Percentiles rank a stretch among this genome's conserved stretches.
Evolutionary conservation across 208 protist genomes (phyloP).

Genomic region (Trypanosoma mega): DNA sequence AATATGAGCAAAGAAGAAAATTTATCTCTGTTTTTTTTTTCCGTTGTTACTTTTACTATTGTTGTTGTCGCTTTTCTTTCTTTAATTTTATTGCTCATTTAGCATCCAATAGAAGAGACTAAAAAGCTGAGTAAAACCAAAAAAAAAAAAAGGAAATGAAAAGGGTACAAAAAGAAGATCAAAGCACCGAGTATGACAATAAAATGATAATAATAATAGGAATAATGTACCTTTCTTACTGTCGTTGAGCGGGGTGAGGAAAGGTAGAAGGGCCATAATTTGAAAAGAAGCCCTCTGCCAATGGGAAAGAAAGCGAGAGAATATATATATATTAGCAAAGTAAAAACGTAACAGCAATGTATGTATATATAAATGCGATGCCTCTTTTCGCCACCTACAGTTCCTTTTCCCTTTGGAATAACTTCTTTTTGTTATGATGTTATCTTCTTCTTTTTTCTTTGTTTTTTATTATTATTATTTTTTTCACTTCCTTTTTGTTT

Average conservation of each 20-base stretch:
- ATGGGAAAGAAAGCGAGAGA: slow-evolving; percentile 16
- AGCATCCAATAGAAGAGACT: neutral
- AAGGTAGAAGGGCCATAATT: slow-evolving; percentile 23
- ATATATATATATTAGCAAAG: slow-evolving; percentile 26
- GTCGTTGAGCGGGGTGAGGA: neutral
- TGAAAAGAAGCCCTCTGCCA: too few relatives aligned
- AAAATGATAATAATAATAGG: slow-evolving; percentile 24
- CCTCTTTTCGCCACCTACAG: neutral
- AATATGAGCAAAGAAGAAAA: too few relatives aligned
- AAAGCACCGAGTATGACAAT: slow-evolving; percentile 6
- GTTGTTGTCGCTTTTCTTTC: too few relatives aligned
- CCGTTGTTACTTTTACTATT: too few relatives aligned
- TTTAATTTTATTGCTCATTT: too few relatives aligned
- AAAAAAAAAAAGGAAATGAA: slow-evolving; percentile 8
- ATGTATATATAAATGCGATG: slow-evolving; percentile 12
- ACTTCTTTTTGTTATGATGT: too few relatives aligned
- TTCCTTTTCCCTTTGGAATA: neutral
- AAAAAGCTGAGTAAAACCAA: neutral
- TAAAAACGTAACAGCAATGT: slow-evolving; percentile 20
- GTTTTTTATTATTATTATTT: too few relatives aligned
- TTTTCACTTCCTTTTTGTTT: too few relatives aligned
- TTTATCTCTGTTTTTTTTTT: too few relatives aligned
- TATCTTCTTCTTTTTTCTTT: too few relatives aligned
- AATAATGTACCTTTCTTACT: slow-evolving; percentile 5
- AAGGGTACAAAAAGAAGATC: slow-evolving; percentile 13